Evolutionary conservation across 495 filamentous ascomycete genomes (phyloP).

Genomic region (Daldinia loculata): DNA sequence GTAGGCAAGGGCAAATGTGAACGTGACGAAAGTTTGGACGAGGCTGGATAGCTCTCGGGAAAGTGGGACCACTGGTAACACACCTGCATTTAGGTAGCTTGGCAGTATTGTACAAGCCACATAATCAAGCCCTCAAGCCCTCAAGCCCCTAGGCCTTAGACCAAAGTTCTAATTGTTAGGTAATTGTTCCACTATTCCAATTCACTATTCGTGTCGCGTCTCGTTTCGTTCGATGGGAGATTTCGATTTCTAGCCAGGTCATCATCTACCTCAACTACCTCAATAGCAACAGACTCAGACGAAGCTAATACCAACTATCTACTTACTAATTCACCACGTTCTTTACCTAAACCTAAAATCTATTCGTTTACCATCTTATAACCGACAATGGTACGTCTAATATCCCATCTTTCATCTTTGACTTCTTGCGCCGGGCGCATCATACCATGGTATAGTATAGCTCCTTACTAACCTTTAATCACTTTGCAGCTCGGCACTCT

Average conservation of each 20-base stretch:
- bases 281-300: neutral
- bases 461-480: constrained; percentile 29
- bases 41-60: constrained; percentile 27
- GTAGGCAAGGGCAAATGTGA: constrained; percentile 11
- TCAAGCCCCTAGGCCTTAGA: neutral
- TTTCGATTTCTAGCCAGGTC: constrained; percentile 21
- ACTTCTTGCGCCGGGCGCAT: neutral
- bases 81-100: neutral
- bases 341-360: constrained; percentile 7
- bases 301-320: neutral
- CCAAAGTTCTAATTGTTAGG: constrained; percentile 3
- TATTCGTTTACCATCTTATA: constrained; percentile 9
- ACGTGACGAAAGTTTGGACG: constrained; percentile 25
- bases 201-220: constrained; percentile 36
- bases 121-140: neutral
- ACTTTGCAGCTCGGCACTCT: constrained; percentile 84
- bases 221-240: constrained; percentile 5
- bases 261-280: constrained; percentile 30
- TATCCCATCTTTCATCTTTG: neutral
- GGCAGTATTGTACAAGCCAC: neutral
- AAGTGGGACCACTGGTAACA: constrained; percentile 4
- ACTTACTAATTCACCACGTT: neutral
- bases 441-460: neutral
- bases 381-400: constrained; percentile 51
- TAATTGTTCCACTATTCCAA: constrained; percentile 2